Base-by-base conservation (phyloP, 805 yeast species). In the Wickerhamomyces xylosicus region DNA sequence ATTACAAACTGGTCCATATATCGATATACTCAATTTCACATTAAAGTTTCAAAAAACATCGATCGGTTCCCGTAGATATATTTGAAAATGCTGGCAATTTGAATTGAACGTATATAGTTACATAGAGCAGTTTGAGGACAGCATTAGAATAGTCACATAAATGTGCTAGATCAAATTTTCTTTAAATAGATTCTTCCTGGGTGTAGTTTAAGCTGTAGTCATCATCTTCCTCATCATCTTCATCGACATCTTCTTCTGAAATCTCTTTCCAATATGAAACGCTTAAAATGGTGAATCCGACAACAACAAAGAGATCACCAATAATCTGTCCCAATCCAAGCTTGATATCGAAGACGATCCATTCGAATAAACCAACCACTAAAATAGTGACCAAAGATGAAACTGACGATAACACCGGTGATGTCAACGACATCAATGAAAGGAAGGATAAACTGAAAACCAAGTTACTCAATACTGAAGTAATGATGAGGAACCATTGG, bases 381-480 rank as follows among this genome's bases (percentile, higher is more conserved):
- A 85, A 69, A 17, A 87, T 86, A 0, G 95, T 84, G 36, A 85
- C 67, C 41, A 85, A 62, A 0, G 86, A 73, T 27, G 80, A 69
- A 7, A 72, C 76, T 0, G 84, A 74, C 2, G 92, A 81, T 33
- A 86, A 63, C 2, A 86, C 95, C 0, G 95, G 95, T 3, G 84
- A 78, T 0, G 95, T 85, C 40, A 85, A 67, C 0, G 95, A 79
- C 83, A 85, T 83, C 46, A 85, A 62, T 2, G 86, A 71, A 42
- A 85, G 65, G 48, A 86, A 85, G 25, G 82, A 66, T 7, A 81
- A 79, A 29, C 85, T 78, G 56, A 83, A 85, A 1, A 72, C 48
- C 46, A 84, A 61, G 54, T 86, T 86, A 15, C 82, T 69, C 1
- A 73, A 42, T 2, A 81, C 63, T 1, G 90, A 80, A 2, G 73